Evolutionary conservation across 148 eudicot species (phyloP).

Genomic region (Silene uniflora): DNA sequence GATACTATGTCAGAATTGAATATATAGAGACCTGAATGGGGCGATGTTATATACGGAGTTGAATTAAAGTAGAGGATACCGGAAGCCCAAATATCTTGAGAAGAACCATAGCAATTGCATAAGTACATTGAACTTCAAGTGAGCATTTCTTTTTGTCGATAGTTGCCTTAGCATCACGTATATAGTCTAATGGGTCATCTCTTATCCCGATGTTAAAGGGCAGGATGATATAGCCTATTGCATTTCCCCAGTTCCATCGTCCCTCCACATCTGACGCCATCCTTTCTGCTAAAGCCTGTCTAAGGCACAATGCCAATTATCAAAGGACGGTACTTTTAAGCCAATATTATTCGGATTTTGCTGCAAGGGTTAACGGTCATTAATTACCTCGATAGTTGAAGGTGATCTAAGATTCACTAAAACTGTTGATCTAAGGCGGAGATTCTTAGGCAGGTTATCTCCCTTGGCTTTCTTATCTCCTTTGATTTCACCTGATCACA

Average conservation of each 20-base stretch:
- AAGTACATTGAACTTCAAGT: slow-evolving; percentile 42
- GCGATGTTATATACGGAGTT: background rate
- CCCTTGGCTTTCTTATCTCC: slow-evolving; percentile 14
- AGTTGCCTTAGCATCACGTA: slow-evolving; percentile 50
- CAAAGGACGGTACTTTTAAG: background rate
- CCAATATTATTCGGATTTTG: background rate
- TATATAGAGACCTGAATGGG: background rate
- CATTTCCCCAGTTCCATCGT: slow-evolving; percentile 52
- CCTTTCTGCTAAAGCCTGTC: slow-evolving; percentile 48
- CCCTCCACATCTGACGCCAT: slow-evolving; percentile 37
- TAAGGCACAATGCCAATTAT: background rate
- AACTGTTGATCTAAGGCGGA: slow-evolving; percentile 46
- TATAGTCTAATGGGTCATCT: slow-evolving; percentile 50
- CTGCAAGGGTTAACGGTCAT: background rate
- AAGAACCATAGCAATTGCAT: slow-evolving; percentile 15
- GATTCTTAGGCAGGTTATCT: slow-evolving; percentile 31
- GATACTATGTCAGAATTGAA: background rate
- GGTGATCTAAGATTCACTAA: slow-evolving; percentile 48
- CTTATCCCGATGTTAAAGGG: slow-evolving; percentile 46
- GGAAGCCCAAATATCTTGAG: slow-evolving; percentile 37
- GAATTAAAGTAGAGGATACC: slow-evolving; percentile 24
- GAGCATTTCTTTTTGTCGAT: slow-evolving; percentile 59
- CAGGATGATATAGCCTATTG: slow-evolving; percentile 47
- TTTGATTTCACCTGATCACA: slow-evolving; percentile 5
- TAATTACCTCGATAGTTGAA: slow-evolving; percentile 41